Conservation (phyloP, 441 rosid genomes). For the Arabidopsis lyrata region DNA sequence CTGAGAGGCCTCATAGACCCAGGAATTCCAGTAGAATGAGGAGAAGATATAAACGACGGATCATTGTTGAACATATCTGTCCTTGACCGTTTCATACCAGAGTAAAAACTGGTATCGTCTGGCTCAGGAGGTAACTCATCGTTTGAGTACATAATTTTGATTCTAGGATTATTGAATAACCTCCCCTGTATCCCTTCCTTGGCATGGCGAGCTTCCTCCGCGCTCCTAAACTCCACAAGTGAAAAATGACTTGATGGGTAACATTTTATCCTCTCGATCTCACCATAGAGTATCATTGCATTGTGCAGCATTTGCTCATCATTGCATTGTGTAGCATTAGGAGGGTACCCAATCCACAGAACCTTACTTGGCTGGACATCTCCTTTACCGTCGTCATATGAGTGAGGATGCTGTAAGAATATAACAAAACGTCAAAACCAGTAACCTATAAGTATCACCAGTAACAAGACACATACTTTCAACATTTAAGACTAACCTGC, state of each 20-base stretch:
- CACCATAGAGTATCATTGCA: constrained; percentile 98
- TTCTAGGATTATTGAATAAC: constrained; percentile 87
- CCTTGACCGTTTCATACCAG: constrained; percentile 68
- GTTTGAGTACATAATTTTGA: constrained; percentile 83
- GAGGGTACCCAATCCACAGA: constrained; percentile 95
- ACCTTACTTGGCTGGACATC: constrained; percentile 83
- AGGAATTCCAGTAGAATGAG: constrained; percentile 51
- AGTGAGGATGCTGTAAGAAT: constrained; percentile 59
- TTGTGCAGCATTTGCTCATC: constrained; percentile 97
- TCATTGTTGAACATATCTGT: constrained; percentile 63
- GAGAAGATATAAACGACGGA: constrained; percentile 52
- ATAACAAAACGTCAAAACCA: constrained; percentile 23
- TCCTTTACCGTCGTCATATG: constrained; percentile 58
- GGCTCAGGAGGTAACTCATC: constrained; percentile 75
- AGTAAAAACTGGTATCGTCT: constrained; percentile 58
- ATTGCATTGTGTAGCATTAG: constrained; percentile 50
- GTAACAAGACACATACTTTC: constrained; percentile 16
- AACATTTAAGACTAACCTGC: constrained; percentile 56
- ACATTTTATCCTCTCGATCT: constrained; percentile 78
- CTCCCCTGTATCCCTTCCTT: constrained; percentile 97
- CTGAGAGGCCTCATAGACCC: constrained; percentile 60
- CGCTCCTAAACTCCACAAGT: constrained; percentile 96
- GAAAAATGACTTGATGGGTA: constrained; percentile 86
- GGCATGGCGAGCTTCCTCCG: constrained; percentile 94
- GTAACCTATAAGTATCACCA: not conserved